Conservation (phyloP, 148 eudicot species). For the Dysphania ambrosioides region DNA sequence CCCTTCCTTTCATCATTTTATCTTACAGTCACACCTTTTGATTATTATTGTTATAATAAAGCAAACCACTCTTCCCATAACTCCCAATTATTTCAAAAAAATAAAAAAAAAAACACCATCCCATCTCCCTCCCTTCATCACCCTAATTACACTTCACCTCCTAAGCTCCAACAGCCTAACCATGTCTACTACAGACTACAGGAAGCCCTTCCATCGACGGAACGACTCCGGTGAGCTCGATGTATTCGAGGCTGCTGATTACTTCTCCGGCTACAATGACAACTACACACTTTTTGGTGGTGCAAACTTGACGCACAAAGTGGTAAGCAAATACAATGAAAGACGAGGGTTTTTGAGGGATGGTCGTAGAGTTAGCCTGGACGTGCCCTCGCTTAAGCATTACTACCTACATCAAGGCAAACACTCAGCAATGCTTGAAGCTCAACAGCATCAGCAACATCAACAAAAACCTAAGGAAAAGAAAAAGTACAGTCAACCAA, state of each 20-base stretch:
- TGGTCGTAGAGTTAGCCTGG: slow-evolving; percentile 70
- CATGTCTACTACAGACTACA: slow-evolving; percentile 52
- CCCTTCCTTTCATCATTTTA: slow-evolving; percentile 18
- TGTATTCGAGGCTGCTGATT: slow-evolving; percentile 74
- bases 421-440: neutral
- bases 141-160: too few species aligned
- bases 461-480: slow-evolving; percentile 36
- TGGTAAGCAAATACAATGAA: slow-evolving; percentile 29
- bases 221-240: slow-evolving; percentile 73
- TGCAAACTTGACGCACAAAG: slow-evolving; percentile 30
- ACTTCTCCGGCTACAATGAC: slow-evolving; percentile 56
- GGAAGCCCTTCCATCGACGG: slow-evolving; percentile 45
- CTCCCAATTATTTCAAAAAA: too few species aligned
- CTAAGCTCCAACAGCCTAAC: slow-evolving; percentile 1
- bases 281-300: slow-evolving; percentile 10
- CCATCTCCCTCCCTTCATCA: slow-evolving; percentile 19
- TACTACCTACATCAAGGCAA: too few species aligned
- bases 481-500: slow-evolving; percentile 72
- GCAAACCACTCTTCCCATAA: too few species aligned
- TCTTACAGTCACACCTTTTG: neutral
- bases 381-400: slow-evolving; percentile 45
- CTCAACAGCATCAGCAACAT: slow-evolving; percentile 6
- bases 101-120: too few species aligned
- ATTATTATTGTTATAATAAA: slow-evolving; percentile 19
- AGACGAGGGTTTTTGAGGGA: slow-evolving; percentile 33